Percentiles rank a stretch among this genome's conserved stretches.
phyloP scores from a whole-genome alignment of 2,329 filamentous ascomycete genomes.

The Teratosphaeria viscida region DNA sequence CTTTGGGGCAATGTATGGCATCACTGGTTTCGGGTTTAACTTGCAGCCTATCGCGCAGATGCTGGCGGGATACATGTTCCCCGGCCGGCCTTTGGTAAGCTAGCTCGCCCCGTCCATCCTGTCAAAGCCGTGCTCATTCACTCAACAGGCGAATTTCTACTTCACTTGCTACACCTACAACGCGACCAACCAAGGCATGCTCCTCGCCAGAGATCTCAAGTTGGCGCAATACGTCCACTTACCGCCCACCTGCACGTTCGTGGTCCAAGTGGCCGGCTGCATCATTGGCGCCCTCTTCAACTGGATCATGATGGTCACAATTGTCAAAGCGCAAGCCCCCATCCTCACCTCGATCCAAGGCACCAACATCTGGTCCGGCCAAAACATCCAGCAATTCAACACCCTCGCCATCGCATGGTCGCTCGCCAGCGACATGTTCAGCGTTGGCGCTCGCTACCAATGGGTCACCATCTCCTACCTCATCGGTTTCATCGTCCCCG shows the following conservation, averaged over 20 bases:
- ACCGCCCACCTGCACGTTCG: conserved; percentile 35
- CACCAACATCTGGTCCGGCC: conserved; percentile 40
- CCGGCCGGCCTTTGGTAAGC: conserved; percentile 11
- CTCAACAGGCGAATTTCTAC: conserved; percentile 26
- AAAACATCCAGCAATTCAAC: conserved; percentile 38
- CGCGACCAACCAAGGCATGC: conserved; percentile 18
- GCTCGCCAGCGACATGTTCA: conserved; percentile 36
- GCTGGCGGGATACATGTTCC: conserved; percentile 40
- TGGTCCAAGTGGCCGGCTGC: conserved; percentile 34
- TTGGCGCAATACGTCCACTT: conserved; percentile 30
- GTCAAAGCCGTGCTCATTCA: background rate
- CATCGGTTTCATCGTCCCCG: conserved; percentile 34
- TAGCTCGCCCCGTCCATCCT: background rate
- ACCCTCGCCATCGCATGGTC: conserved; percentile 32
- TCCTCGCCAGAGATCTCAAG: conserved; percentile 26
- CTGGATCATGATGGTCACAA: conserved; percentile 34
- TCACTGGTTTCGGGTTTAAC: conserved; percentile 30
- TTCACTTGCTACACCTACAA: conserved; percentile 23
- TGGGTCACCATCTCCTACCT: conserved; percentile 32
- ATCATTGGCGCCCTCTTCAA: conserved; percentile 36
- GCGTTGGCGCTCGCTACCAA: conserved; percentile 24
- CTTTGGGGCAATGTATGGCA: conserved; percentile 19
- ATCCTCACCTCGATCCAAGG: conserved; percentile 34
- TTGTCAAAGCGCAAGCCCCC: conserved; percentile 34
- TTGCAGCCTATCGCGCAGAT: conserved; percentile 36